A percentile compares a stretch with the other conserved stretches of the same genome.
These are phyloP conservation scores for Hemisphaericaspora subhashii DNA, from an alignment of 1,139 yeast species.

Conservation along the genomic window DNA sequence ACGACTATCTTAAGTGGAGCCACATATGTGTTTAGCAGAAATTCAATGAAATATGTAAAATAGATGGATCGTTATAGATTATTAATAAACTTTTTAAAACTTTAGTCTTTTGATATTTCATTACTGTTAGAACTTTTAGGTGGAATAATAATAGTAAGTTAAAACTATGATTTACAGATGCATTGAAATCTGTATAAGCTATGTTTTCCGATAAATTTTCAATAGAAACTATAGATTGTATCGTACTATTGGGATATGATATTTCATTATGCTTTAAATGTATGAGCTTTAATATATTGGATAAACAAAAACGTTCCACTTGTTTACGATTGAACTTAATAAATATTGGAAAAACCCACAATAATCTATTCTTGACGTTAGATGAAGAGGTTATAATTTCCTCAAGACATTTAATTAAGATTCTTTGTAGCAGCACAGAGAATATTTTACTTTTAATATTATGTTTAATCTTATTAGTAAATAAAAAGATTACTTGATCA, in stretches of 20 bases:
- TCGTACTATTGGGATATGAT: background rate
- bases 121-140: constrained; percentile 6
- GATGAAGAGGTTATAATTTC: constrained; percentile 4
- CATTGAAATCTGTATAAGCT: constrained; percentile 4
- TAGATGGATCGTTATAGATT: constrained; percentile 12
- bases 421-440: constrained; percentile 5
- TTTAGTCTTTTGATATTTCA: constrained; percentile 4
- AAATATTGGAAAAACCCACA: constrained; percentile 12
- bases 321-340: constrained; percentile 6
- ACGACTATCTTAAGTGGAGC: constrained; percentile 82
- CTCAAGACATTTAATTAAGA: constrained; percentile 8
- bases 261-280: background rate
- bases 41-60: constrained; percentile 52
- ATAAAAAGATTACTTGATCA: constrained; percentile 6
- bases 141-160: constrained; percentile 7
- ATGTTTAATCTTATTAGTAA: constrained; percentile 5
- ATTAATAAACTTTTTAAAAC: constrained; percentile 13
- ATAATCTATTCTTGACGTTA: constrained; percentile 2
- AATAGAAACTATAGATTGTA: background rate
- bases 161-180: background rate
- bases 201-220: background rate
- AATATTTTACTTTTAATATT: constrained; percentile 3
- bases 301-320: constrained; percentile 11
- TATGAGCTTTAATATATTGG: constrained; percentile 9
- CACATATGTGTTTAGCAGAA: constrained; percentile 67